These are phyloP conservation scores for Leptomonas pyrrhocoris DNA, from an alignment of 208 protist genomes.

Conservation along the genomic window DNA sequence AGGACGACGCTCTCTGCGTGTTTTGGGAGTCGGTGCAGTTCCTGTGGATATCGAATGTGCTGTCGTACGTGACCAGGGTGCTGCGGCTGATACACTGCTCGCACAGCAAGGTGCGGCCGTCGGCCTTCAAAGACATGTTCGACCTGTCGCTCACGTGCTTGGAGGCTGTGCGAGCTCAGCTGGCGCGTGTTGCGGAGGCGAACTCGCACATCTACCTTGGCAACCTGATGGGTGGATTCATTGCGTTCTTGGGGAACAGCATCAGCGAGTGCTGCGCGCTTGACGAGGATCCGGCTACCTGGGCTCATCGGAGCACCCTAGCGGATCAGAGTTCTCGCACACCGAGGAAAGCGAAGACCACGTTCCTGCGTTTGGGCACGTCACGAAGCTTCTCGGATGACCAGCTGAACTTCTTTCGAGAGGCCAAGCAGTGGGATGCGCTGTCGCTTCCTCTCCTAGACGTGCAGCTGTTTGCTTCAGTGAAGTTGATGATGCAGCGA, in stretches of 20 bases:
- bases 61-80: background rate
- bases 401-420: background rate
- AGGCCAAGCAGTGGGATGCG: background rate
- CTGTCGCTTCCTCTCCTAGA: background rate
- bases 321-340: background rate
- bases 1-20: background rate
- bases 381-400: background rate
- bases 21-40: conserved; percentile 4
- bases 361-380: background rate
- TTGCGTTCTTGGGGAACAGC: background rate
- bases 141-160: background rate
- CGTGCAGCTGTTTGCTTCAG: background rate
- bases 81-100: background rate
- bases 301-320: no score
- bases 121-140: background rate
- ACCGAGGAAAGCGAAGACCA: background rate
- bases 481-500: background rate
- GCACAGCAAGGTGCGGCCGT: background rate
- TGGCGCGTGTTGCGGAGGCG: background rate
- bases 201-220: background rate
- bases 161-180: background rate
- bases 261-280: background rate
- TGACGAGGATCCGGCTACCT: background rate
- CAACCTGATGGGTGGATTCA: background rate
- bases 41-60: background rate